These are phyloP conservation scores for Linnemannia exigua DNA, from an alignment of 192 early-diverging fungal genomes.

Conservation along the genomic window DNA sequence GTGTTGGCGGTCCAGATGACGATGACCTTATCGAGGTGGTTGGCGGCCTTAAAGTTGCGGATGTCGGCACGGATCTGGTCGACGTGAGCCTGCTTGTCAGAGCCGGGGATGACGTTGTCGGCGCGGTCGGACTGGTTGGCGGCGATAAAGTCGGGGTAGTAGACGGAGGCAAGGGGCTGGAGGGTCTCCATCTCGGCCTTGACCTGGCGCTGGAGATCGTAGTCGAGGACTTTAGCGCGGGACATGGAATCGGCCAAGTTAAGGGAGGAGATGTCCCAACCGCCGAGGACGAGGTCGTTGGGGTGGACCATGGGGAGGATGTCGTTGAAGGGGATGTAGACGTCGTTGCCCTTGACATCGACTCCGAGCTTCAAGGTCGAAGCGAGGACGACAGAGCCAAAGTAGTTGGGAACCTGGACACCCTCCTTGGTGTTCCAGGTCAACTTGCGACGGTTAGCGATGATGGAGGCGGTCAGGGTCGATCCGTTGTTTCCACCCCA, in stretches of 20 bases:
- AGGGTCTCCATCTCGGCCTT: conserved; percentile 82
- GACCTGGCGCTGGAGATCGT: conserved; percentile 96
- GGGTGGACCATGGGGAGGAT: conserved; percentile 98
- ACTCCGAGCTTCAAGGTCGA: conserved; percentile 97
- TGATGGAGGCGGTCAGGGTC: conserved; percentile 95
- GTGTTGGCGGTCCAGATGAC: conserved; percentile 99
- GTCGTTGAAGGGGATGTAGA: conserved; percentile 93
- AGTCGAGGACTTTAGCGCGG: conserved; percentile 96
- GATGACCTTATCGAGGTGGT: conserved; percentile 93
- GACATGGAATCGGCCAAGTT: conserved; percentile 95
- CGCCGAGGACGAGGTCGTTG: conserved; percentile 97
- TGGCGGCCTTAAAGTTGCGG: conserved; percentile 92
- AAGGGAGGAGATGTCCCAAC: conserved; percentile 95
- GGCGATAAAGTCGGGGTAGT: conserved; percentile 99
- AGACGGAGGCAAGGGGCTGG: conserved; percentile 94
- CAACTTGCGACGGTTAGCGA: conserved; percentile 92
- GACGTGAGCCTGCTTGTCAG: conserved; percentile 91
- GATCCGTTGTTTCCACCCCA: conserved; percentile 99
- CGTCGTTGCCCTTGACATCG: conserved; percentile 85
- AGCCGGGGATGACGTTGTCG: conserved; percentile 89
- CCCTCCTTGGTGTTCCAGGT: conserved; percentile 96
- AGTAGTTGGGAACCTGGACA: conserved; percentile 95
- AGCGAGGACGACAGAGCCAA: conserved; percentile 95
- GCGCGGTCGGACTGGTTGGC: conserved; percentile 98
- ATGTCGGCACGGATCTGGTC: conserved; percentile 97